Evolutionary conservation across 768 basidiomycete species (phyloP), one percentile per base, ranked within the genome.

Genomic region (Pleurotus giganteus): DNA sequence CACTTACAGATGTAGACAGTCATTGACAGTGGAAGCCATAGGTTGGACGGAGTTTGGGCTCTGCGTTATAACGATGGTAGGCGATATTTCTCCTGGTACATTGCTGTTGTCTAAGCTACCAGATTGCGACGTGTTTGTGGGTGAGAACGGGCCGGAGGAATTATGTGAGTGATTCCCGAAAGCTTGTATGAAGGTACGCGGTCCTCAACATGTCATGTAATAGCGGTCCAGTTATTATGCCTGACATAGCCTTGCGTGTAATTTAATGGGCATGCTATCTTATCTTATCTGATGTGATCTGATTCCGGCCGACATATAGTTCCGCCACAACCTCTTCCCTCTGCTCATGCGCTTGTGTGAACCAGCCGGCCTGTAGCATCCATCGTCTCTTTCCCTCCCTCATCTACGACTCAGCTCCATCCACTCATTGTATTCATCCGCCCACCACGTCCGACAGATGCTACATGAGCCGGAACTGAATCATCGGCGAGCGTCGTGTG

Each of bases 11-110:
- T 91, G 90, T 69, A 77, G 86, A 59, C 84, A 89, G 65, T 81
- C 81, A 2, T 70, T 90, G 57, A 88, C 88, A 4, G 83, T 89
- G 5, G 86, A 88, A 67, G 84, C 84, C 1, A 65, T 91, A 13
- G 88, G 86, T 4, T 91, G 89, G 89, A 81, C 85, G 47, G 87
- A 89, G 59, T 84, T 89, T 57, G 79, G 76, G 5, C 66, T 91
- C 17, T 85, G 85, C 61, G 52, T 75, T 9, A 53, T 84, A 57
- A 82, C 86, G 5, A 66, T 88, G 39, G 51, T 77, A 37, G 4
- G 74, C 76, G 28, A 86, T 88, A 11, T 77, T 82, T 56, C 44
- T 74, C 42, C 76, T 75, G 76, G 60, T 75, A 9, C 62, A 58
- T 19, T 63, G 58, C 31, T 57, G 45, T 34, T 31, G 31, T 36